Evolutionary conservation across 805 yeast species (phyloP).

Genomic region (Saturnispora sanitii): DNA sequence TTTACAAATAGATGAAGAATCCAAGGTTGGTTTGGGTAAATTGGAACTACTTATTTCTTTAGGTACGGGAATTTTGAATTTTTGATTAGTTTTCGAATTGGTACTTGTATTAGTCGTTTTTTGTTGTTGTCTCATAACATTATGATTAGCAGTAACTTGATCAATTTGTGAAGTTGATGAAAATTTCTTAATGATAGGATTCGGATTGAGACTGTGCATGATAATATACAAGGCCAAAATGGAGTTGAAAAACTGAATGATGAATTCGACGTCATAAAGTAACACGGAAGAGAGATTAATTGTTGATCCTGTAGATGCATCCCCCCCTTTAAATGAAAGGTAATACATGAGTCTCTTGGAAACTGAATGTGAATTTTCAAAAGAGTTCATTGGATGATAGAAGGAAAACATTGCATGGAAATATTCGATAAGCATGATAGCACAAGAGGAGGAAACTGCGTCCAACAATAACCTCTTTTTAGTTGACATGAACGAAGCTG

Average conservation of each 20-base stretch:
- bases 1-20: background rate
- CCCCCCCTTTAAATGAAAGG: slow-evolving; percentile 16
- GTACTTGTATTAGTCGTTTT: background rate
- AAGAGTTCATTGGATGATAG: slow-evolving; percentile 8
- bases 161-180: no score
- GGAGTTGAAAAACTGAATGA: slow-evolving; percentile 22
- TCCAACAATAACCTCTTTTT: slow-evolving; percentile 21
- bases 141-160: background rate
- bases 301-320: no score
- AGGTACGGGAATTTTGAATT: background rate
- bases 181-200: no score
- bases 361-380: slow-evolving; percentile 7
- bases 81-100: background rate
- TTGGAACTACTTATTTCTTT: background rate
- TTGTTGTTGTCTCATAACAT: background rate
- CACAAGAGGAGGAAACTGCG: slow-evolving; percentile 20
- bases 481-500: slow-evolving; percentile 26
- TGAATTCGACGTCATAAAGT: slow-evolving; percentile 18
- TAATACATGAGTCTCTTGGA: slow-evolving; percentile 15
- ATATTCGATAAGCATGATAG: slow-evolving; percentile 16
- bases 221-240: slow-evolving; percentile 24
- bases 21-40: background rate
- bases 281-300: slow-evolving; percentile 14
- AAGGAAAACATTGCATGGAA: slow-evolving; percentile 2
- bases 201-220: slow-evolving; percentile 22